Base-by-base conservation (phyloP, 345 rosid species). In the Dipteronia sinensis region DNA sequence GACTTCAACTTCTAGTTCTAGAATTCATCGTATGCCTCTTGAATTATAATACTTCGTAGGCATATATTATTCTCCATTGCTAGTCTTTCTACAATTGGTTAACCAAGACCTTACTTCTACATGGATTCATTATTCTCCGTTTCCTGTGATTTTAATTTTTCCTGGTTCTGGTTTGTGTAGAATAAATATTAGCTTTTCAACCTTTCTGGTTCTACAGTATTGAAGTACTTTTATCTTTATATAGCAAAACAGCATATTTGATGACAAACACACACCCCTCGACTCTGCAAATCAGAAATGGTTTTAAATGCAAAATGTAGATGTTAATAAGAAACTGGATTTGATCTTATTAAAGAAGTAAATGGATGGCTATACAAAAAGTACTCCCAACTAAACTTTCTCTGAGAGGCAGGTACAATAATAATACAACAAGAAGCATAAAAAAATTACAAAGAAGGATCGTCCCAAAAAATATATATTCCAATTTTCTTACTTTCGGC, bases 401-500 rank as follows among this genome's bases (percentile, higher is more conserved):
- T 69, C 11, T 25, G 11, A 7, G n/a, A 8, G 38, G 61, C 25
- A 16, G 62, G 42, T 61, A 71, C 38, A 16, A 3, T 44, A 44
- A 71, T n/a, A 16, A 6, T 44, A 44, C 47, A 22, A 42, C 46
- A 8, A 42, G 46, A 34, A 10, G 64, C 63, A 71, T 51, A 4
- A 20, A 34, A 4, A 58, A 10, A 10, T 72, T 19, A 12, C 3
- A 72, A 72, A 10, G 53, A 40, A 34, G 2, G 51, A 17, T 65
- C 4, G n/a, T 64, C 23, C 2, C 3, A 55, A 12, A 16, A 31
- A 75, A 71, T 0, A 65, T 75, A 73, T 75, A 75, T 65, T 49
- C 78, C 71, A 1, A 34, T 34, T 34, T 34, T 34, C 38, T 34
- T 42, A n/a, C 78, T 75, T 75, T 65, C 34, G 64, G 29, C 78